These are phyloP conservation scores for Jacaranda mimosifolia DNA, from an alignment of 257 asterid species.

Conservation along the genomic window DNA sequence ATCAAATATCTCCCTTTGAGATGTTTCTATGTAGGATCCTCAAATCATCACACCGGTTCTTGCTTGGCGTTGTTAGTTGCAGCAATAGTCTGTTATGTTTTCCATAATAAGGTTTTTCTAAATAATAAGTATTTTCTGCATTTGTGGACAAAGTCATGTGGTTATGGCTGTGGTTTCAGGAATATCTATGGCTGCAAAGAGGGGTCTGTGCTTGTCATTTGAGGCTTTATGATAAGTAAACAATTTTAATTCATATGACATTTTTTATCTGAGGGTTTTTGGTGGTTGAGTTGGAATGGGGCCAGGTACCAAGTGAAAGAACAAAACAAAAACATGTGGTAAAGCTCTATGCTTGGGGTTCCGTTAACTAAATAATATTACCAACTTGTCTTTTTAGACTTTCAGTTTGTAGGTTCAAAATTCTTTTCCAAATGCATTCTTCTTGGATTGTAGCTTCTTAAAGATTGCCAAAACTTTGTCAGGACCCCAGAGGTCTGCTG, in stretches of 20 bases:
- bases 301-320: background rate
- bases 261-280: background rate
- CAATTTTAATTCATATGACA: background rate
- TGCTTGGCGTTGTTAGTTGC: background rate
- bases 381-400: background rate
- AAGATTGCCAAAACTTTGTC: background rate
- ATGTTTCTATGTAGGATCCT: background rate
- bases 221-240: background rate
- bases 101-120: background rate
- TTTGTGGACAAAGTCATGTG: conserved; percentile 11
- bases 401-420: background rate
- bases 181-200: background rate
- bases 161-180: conserved; percentile 17
- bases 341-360: background rate
- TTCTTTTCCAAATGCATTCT: background rate
- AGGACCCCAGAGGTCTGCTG: background rate
- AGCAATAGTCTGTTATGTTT: background rate
- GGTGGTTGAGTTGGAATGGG: conserved; percentile 17
- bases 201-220: conserved; percentile 18
- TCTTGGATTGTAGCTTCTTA: background rate
- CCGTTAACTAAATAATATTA: background rate
- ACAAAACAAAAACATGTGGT: background rate
- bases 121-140: background rate
- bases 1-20: background rate
- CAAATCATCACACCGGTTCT: background rate